These are phyloP conservation scores for Ascochyta pisi DNA, from an alignment of 2,329 filamentous ascomycete genomes.

Conservation along the genomic window DNA sequence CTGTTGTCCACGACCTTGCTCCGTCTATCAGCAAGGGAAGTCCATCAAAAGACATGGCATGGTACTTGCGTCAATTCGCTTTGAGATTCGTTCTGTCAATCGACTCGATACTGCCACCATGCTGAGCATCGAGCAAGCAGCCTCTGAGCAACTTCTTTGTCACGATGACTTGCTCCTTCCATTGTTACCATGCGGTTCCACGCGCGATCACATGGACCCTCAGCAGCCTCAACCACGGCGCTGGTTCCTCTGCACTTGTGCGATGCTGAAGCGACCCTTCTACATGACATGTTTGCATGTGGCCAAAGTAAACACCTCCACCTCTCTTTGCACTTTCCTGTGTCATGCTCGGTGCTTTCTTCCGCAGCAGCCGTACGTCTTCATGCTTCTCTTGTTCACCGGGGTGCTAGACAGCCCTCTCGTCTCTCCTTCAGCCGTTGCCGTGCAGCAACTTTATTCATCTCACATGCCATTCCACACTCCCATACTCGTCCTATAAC, in stretches of 20 bases:
- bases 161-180: constrained; percentile 20
- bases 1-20: background rate
- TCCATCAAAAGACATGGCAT: background rate
- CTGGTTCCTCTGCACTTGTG: constrained; percentile 23
- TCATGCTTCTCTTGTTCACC: constrained; percentile 21
- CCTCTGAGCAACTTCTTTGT: constrained; percentile 15
- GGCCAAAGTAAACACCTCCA: constrained; percentile 12
- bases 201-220: constrained; percentile 13
- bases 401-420: constrained; percentile 20
- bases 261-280: constrained; percentile 29
- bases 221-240: constrained; percentile 20
- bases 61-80: background rate
- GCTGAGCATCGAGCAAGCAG: background rate
- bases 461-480: constrained; percentile 44
- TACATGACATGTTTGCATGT: constrained; percentile 13
- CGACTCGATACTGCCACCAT: background rate
- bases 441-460: constrained; percentile 46
- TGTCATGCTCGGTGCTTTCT: constrained; percentile 22
- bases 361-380: constrained; percentile 15
- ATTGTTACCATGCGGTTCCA: constrained; percentile 10
- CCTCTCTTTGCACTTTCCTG: constrained; percentile 32
- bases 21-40: too few species aligned
- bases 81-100: background rate
- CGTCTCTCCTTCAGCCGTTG: constrained; percentile 39
- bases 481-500: constrained; percentile 27